Base-by-base conservation (phyloP, 176 grass and related monocot species). In the Paspalum vaginatum region DNA sequence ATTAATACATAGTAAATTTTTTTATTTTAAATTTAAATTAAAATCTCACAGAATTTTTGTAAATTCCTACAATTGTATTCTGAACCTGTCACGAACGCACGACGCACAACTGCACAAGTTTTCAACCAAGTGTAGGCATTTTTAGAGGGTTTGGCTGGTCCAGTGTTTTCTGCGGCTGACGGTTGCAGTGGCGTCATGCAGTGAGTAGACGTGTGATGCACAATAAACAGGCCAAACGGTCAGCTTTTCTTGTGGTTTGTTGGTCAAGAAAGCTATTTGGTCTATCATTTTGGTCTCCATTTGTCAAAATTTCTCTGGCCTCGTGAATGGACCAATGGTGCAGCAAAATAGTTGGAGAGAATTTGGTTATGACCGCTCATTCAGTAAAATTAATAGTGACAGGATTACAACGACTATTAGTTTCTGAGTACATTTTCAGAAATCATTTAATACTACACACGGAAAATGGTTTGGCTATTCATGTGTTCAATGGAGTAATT, bases 201-300 rank as follows among this genome's bases (percentile, higher is more conserved):
- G 52, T 18, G 10, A 7, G 18, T 64, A 32, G 43, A 27, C 14
- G 8, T 84, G 41, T 17, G 63, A 67, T 68, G 39, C 7, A 52
- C 25, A 16, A 8, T 17, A 21, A n/a, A 32, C 6, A 16, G 1
- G 47, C 21, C 46, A 65, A 64, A 63, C 47, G 12, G 37, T 11
- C 55, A 20, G 37, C 5, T 68, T 47, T 83, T 66, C 41, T 24
- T 59, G 61, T 68, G 61, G 71, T 68, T 84, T 72, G 68, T 9
- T 82, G 20, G 7, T 2, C 44, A 51, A 72, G 81, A 58, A 66
- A 66, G 60, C 70, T 66, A 14, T 40, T 22, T 6, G 25, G 27
- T 80, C 78, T 51, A 6, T 5, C 22, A 1, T 22, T 22, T 65
- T 66, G 38, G 63, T 5, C 18, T 43, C 20, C 53, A 25, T 40